A percentile compares a stretch with the other conserved stretches of the same genome.
phyloP scores from a whole-genome alignment of 345 rosid species.

The Rubroshorea leprosula region DNA sequence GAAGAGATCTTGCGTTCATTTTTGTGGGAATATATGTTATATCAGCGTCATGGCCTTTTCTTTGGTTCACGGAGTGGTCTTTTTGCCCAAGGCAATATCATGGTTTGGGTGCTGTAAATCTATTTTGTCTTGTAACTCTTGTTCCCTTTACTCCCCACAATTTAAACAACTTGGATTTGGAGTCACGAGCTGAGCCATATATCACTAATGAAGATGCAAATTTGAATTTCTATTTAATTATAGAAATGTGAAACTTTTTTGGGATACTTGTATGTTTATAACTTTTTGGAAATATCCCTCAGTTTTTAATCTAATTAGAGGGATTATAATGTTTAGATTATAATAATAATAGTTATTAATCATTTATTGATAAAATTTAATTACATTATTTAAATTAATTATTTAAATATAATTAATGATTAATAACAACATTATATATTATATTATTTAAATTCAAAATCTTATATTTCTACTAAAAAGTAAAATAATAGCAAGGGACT shows the following conservation, averaged over 20 bases:
- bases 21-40: slow-evolving; percentile 19
- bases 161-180: neutral
- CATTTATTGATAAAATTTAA: too few species aligned
- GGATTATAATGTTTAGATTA: too few species aligned
- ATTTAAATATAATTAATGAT: too few species aligned
- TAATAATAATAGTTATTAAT: too few species aligned
- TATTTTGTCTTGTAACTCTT: slow-evolving; percentile 2
- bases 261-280: too few species aligned
- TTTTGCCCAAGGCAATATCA: neutral
- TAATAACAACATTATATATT: too few species aligned
- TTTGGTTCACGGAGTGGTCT: slow-evolving; percentile 15
- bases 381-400: too few species aligned
- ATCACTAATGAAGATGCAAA: slow-evolving; percentile 4
- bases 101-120: neutral
- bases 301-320: too few species aligned
- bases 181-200: neutral
- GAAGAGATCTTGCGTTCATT: slow-evolving; percentile 16
- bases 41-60: slow-evolving; percentile 4
- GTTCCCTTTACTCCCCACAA: slow-evolving; percentile 1
- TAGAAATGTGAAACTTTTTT: neutral
- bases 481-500: too few species aligned
- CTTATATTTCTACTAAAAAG: too few species aligned
- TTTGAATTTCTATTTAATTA: neutral
- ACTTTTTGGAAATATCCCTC: too few species aligned
- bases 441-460: too few species aligned